A percentile compares a stretch with the other conserved stretches of the same genome.
Evolutionary conservation across 2,329 filamentous ascomycete species (phyloP).

Genomic region (Penicillium palitans): DNA sequence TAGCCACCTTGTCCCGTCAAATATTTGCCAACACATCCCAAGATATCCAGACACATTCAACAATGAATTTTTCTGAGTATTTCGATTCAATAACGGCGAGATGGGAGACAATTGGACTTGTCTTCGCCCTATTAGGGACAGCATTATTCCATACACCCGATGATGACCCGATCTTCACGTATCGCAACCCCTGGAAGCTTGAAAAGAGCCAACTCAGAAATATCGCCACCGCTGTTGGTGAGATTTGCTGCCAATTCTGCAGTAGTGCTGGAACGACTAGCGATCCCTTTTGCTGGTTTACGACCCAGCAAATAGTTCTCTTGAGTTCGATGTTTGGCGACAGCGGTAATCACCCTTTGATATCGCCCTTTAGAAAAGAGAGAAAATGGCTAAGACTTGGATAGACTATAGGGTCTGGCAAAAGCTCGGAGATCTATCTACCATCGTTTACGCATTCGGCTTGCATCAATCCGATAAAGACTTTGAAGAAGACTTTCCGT

Average conservation of each 20-base stretch:
- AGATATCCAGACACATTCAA: slow-evolving; percentile 10
- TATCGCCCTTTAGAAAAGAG: not conserved
- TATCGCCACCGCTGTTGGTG: slow-evolving; percentile 13
- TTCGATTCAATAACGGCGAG: slow-evolving; percentile 9
- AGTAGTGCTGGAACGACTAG: slow-evolving; percentile 16
- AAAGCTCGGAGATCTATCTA: slow-evolving; percentile 46
- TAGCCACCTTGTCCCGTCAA: not conserved
- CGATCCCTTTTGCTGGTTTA: slow-evolving; percentile 20
- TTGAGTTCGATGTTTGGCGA: slow-evolving; percentile 15
- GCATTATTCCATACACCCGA: slow-evolving; percentile 17
- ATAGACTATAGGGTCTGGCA: slow-evolving; percentile 48
- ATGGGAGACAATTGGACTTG: slow-evolving; percentile 22
- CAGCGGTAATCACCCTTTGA: slow-evolving; percentile 11
- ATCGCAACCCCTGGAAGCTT: slow-evolving; percentile 4
- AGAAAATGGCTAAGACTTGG: not conserved
- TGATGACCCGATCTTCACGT: slow-evolving; percentile 9
- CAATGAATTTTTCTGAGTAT: slow-evolving; percentile 20
- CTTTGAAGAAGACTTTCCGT: slow-evolving; percentile 20
- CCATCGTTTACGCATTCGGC: slow-evolving; percentile 46
- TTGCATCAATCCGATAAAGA: slow-evolving; percentile 40
- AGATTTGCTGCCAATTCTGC: slow-evolving; percentile 24
- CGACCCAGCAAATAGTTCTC: slow-evolving; percentile 15
- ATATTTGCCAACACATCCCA: slow-evolving; percentile 4
- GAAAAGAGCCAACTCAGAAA: slow-evolving; percentile 15
- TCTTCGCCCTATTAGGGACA: slow-evolving; percentile 17